Percentiles rank a stretch among this genome's conserved stretches.
phyloP scores from a whole-genome alignment of 257 asterid genomes.

The Salvia miltiorrhiza region DNA sequence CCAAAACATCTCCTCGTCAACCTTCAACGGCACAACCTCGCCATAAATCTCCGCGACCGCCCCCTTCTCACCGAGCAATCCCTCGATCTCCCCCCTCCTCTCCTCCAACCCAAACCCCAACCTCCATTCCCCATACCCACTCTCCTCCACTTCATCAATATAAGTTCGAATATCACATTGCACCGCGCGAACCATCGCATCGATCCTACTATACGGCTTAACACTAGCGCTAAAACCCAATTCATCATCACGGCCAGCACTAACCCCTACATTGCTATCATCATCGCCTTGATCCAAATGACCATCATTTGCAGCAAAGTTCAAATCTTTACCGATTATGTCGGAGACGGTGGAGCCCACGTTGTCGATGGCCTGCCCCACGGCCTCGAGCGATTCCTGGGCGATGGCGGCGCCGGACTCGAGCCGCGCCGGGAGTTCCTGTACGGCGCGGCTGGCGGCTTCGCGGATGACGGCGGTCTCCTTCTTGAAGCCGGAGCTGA shows the following conservation, averaged over 20 bases:
- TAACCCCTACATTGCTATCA: neutral
- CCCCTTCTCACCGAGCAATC: slow-evolving; percentile 41
- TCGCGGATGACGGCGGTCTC: slow-evolving; percentile 72
- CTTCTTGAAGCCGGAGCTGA: slow-evolving; percentile 56
- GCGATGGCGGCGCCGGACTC: slow-evolving; percentile 88
- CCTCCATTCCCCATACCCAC: slow-evolving; percentile 58
- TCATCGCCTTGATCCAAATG: slow-evolving; percentile 30
- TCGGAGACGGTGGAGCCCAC: slow-evolving; percentile 61
- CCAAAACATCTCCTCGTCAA: slow-evolving; percentile 74
- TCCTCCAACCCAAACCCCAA: slow-evolving; percentile 60
- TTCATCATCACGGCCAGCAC: slow-evolving; percentile 25
- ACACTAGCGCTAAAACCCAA: slow-evolving; percentile 16
- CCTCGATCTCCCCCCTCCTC: slow-evolving; percentile 49
- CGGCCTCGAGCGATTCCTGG: slow-evolving; percentile 78
- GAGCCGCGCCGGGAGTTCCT: slow-evolving; percentile 65
- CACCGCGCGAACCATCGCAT: slow-evolving; percentile 46
- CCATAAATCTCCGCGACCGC: slow-evolving; percentile 50
- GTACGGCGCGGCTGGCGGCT: slow-evolving; percentile 74
- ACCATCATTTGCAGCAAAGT: slow-evolving; percentile 34
- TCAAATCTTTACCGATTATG: slow-evolving; percentile 65
- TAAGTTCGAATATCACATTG: slow-evolving; percentile 71
- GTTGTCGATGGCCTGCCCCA: slow-evolving; percentile 77
- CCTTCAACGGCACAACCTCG: slow-evolving; percentile 59
- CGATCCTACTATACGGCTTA: slow-evolving; percentile 77
- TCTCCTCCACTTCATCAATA: slow-evolving; percentile 60